Evolutionary conservation across 2,329 filamentous ascomycete species (phyloP).

Genomic region (Gyromitra esculenta): DNA sequence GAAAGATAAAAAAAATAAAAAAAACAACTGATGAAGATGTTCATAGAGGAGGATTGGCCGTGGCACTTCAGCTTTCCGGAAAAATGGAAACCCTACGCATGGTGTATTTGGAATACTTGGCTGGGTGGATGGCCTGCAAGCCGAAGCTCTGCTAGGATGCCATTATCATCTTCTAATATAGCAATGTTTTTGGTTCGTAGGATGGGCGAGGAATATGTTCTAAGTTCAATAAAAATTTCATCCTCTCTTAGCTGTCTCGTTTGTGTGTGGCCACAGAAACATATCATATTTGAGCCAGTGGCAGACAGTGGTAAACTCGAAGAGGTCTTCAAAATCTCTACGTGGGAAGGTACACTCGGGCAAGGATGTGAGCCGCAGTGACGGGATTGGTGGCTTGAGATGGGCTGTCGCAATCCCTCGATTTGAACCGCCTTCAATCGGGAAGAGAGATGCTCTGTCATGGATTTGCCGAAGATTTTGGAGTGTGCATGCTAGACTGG

Average conservation of each 20-base stretch:
- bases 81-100: not conserved
- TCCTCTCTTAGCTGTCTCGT: not conserved
- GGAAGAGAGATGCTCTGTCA: constrained; percentile 31
- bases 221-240: not conserved
- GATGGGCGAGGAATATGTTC: not conserved
- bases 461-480: constrained; percentile 36
- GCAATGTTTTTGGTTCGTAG: constrained; percentile 10
- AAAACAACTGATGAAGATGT: constrained; percentile 11
- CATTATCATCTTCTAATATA: constrained; percentile 11
- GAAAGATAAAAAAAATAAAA: not conserved
- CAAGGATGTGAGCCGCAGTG: constrained; percentile 51
- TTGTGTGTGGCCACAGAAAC: constrained; percentile 33
- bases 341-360: constrained; percentile 30
- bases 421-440: constrained; percentile 44
- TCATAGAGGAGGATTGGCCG: constrained; percentile 5
- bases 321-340: constrained; percentile 11
- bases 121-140: constrained; percentile 6
- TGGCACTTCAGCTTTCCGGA: constrained; percentile 1
- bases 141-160: not conserved
- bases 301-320: constrained; percentile 7
- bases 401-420: constrained; percentile 46
- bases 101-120: constrained; percentile 17
- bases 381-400: constrained; percentile 53
- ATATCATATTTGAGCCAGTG: constrained; percentile 22
- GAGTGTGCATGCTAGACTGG: constrained; percentile 29